phyloP scores from a whole-genome alignment of 441 rosid genomes.

The Pelargonium cotyledonis region DNA sequence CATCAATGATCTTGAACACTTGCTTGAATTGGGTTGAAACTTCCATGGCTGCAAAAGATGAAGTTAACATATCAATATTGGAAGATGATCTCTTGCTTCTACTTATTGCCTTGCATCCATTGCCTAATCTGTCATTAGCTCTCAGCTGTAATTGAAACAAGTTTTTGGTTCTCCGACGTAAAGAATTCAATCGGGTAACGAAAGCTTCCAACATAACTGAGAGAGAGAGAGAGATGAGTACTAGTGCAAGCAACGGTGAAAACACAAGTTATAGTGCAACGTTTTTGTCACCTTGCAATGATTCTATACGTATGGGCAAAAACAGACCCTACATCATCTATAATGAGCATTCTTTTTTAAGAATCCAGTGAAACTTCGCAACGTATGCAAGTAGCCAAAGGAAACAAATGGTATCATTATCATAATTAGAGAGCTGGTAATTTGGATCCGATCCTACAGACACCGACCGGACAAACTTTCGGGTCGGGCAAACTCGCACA shows the following conservation, averaged over 20 bases:
- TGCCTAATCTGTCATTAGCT: not conserved
- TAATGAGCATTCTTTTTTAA: too few relatives aligned
- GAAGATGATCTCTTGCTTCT: conserved; percentile 15
- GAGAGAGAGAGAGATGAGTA: not conserved
- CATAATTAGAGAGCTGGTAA: too few relatives aligned
- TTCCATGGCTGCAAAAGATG: conserved; percentile 37
- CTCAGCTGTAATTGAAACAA: conserved; percentile 9
- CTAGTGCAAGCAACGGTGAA: not conserved
- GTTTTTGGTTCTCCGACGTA: conserved; percentile 11
- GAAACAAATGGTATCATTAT: too few relatives aligned
- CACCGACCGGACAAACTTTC: too few relatives aligned
- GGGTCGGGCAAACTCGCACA: too few relatives aligned
- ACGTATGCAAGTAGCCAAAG: too few relatives aligned
- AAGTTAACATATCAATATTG: conserved; percentile 18
- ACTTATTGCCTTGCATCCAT: conserved; percentile 9
- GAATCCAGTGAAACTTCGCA: too few relatives aligned
- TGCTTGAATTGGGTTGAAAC: conserved; percentile 21
- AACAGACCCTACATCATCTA: too few relatives aligned
- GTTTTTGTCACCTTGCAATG: too few relatives aligned
- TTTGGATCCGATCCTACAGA: too few relatives aligned
- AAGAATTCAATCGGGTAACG: conserved; percentile 23
- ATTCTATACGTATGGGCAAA: not conserved
- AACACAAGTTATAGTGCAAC: not conserved
- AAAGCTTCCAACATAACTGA: conserved; percentile 17
- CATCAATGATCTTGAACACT: conserved; percentile 28